Evolutionary conservation across 106 monocot genomes (phyloP).

Genomic region (Phalaenopsis equestris): DNA sequence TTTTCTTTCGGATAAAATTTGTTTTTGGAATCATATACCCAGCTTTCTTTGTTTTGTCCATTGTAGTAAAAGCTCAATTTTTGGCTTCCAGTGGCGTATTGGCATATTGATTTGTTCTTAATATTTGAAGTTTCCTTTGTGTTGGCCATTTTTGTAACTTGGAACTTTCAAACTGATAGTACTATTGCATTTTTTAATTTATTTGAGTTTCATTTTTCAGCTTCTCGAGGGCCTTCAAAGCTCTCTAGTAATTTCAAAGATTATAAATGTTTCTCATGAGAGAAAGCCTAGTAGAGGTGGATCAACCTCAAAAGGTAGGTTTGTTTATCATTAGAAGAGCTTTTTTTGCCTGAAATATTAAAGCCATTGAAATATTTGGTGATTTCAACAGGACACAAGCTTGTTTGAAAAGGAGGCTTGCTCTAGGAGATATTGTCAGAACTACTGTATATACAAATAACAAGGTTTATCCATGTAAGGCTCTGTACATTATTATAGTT

Average conservation of each 20-base stretch:
- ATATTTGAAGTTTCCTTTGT: too few species aligned
- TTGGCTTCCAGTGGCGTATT: too few species aligned
- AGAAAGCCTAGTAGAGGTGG: slow-evolving; percentile 39
- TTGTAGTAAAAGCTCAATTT: too few species aligned
- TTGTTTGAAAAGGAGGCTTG: neutral
- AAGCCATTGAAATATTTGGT: neutral
- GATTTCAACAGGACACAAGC: slow-evolving; percentile 1
- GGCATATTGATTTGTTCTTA: too few species aligned
- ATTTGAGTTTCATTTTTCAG: slow-evolving; percentile 28
- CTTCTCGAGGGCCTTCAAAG: slow-evolving; percentile 94
- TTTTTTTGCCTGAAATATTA: neutral
- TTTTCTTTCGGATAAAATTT: neutral
- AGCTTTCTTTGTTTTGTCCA: too few species aligned
- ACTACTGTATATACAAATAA: neutral
- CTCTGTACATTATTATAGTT: neutral
- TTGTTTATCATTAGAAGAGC: neutral
- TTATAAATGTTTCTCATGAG: slow-evolving; percentile 45
- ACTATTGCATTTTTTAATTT: too few species aligned
- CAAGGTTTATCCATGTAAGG: neutral
- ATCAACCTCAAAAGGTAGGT: slow-evolving; percentile 55
- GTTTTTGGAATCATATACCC: neutral
- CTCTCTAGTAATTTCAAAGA: slow-evolving; percentile 60
- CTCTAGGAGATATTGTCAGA: neutral
- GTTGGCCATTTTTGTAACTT: too few species aligned
- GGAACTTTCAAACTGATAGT: too few species aligned